These are phyloP conservation scores for Nitzschia putrida DNA, from an alignment of 108 stramenopile genomes.

Conservation along the genomic window DNA sequence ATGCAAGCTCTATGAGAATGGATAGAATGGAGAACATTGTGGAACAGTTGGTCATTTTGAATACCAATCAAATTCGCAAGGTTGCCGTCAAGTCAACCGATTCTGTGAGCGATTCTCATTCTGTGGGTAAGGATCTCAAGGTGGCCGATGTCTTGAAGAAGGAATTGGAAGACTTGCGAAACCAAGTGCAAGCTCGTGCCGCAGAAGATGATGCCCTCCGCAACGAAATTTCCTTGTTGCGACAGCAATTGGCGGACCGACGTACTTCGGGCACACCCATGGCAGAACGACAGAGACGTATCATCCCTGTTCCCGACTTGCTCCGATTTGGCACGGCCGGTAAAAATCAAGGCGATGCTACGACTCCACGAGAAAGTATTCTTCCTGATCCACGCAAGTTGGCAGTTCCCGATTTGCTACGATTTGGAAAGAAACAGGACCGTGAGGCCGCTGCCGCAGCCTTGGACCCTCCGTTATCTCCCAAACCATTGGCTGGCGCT, in stretches of 20 bases:
- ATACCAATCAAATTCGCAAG: conserved; percentile 20
- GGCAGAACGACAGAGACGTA: neutral
- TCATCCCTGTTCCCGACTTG: conserved; percentile 9
- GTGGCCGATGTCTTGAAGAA: conserved; percentile 22
- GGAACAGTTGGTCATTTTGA: conserved; percentile 48
- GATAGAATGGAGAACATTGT: conserved; percentile 46
- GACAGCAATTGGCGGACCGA: conserved; percentile 28
- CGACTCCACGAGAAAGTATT: neutral
- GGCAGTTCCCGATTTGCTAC: too few relatives aligned
- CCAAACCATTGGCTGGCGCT: too few relatives aligned
- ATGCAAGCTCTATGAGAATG: neutral
- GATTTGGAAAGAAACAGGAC: too few relatives aligned
- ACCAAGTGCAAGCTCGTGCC: conserved; percentile 26
- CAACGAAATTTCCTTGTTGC: conserved; percentile 36
- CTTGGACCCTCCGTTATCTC: too few relatives aligned
- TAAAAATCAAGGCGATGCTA: neutral
- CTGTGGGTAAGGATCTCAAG: neutral
- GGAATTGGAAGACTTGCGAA: conserved; percentile 26
- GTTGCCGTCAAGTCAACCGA: neutral
- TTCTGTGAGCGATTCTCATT: neutral
- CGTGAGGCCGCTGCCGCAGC: too few relatives aligned
- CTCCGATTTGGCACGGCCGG: conserved; percentile 6
- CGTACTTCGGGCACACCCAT: neutral
- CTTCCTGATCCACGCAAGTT: neutral
- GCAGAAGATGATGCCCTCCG: conserved; percentile 37